Evolutionary conservation across 2,329 filamentous ascomycete species (phyloP).

Genomic region (Ascochyta clinopodiicola): DNA sequence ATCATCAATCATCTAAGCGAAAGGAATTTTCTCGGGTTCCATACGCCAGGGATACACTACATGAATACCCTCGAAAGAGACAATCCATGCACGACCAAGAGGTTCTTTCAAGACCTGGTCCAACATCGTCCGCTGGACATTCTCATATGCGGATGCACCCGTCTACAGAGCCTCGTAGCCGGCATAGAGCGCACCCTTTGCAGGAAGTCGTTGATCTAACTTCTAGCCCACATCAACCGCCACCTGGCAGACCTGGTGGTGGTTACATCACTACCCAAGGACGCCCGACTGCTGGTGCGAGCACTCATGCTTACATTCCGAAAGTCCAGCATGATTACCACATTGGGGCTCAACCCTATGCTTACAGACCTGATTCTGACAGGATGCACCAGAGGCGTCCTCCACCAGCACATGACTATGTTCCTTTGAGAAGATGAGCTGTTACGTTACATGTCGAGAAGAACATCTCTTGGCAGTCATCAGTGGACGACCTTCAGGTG

Average conservation of each 20-base stretch:
- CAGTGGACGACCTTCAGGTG: not conserved
- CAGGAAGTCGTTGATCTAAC: slow-evolving; percentile 35
- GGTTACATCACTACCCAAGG: slow-evolving; percentile 10
- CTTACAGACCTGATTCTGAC: slow-evolving; percentile 8
- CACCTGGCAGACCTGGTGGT: slow-evolving; percentile 10
- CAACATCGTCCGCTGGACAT: not conserved
- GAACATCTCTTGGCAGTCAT: not conserved
- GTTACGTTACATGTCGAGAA: slow-evolving; percentile 1
- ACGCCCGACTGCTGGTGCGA: slow-evolving; percentile 12
- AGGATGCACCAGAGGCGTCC: slow-evolving; percentile 11
- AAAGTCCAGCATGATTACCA: slow-evolving; percentile 21
- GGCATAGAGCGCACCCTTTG: slow-evolving; percentile 16
- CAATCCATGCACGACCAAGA: slow-evolving; percentile 1
- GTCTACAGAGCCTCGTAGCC: slow-evolving; percentile 18
- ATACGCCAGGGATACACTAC: slow-evolving; percentile 12
- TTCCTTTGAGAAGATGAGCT: slow-evolving; percentile 22
- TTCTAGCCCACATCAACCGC: slow-evolving; percentile 28
- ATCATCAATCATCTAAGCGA: slow-evolving; percentile 26
- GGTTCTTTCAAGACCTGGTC: not conserved
- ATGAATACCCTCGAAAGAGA: not conserved
- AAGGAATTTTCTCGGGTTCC: slow-evolving; percentile 20
- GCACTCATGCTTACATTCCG: slow-evolving; percentile 21
- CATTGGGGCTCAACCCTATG: slow-evolving; percentile 1
- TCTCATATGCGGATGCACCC: slow-evolving; percentile 10
- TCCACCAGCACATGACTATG: slow-evolving; percentile 19